These are phyloP conservation scores for Kodamaea kakaduensis DNA, from an alignment of 805 yeast genomes.

Conservation along the genomic window DNA sequence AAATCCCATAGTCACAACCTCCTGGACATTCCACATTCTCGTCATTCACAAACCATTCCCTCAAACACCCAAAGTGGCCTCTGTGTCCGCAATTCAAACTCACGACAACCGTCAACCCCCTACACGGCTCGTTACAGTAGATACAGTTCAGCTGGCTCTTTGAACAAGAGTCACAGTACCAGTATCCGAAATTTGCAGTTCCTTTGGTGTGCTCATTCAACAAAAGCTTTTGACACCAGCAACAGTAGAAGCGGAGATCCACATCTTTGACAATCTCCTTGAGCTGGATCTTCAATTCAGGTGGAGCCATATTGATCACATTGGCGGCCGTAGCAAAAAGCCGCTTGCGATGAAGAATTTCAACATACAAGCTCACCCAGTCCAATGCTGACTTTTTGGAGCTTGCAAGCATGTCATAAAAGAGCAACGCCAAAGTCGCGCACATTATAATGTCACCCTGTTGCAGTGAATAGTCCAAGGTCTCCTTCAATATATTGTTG, in stretches of 20 bases:
- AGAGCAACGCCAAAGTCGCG: constrained; percentile 53
- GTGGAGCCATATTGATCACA: constrained; percentile 44
- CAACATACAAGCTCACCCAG: constrained; percentile 54
- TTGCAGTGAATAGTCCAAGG: constrained; percentile 49
- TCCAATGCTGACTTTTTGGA: constrained; percentile 42
- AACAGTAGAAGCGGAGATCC: constrained; percentile 51
- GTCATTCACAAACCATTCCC: constrained; percentile 68
- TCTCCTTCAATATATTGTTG: constrained; percentile 44
- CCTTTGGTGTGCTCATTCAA: constrained; percentile 53
- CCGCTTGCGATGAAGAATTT: constrained; percentile 44
- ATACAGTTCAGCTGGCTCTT: constrained; percentile 63
- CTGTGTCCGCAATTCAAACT: constrained; percentile 76
- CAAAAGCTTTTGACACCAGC: constrained; percentile 54
- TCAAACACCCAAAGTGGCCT: constrained; percentile 78
- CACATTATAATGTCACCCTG: constrained; percentile 67
- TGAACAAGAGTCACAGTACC: constrained; percentile 80
- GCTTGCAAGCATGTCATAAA: constrained; percentile 32
- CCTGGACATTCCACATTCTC: constrained; percentile 73
- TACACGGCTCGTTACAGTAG: constrained; percentile 72
- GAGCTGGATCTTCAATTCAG: constrained; percentile 23
- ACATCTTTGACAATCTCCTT: constrained; percentile 32
- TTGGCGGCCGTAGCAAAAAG: constrained; percentile 57
- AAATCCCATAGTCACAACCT: constrained; percentile 49
- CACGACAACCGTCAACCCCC: constrained; percentile 60
- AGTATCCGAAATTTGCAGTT: constrained; percentile 53